A percentile compares a stretch with the other conserved stretches of the same genome.
Conservation (phyloP, 176 grass and related monocot species). For the Aegilops tauschii region DNA sequence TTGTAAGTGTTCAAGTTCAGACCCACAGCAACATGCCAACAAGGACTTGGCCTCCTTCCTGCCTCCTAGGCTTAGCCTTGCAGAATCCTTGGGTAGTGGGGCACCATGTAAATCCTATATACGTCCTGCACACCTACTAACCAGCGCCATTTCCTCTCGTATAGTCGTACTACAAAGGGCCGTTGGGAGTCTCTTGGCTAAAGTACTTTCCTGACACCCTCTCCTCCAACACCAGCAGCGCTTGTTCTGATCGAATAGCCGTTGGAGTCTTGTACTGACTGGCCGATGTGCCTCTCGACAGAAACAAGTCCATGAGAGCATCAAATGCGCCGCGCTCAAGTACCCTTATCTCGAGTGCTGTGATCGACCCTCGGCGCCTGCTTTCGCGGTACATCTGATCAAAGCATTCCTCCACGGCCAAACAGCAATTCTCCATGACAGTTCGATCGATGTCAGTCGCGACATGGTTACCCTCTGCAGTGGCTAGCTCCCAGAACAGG, state of each 20-base stretch:
- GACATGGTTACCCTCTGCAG: not conserved
- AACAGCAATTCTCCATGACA: conserved; percentile 6
- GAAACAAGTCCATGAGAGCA: conserved; percentile 19
- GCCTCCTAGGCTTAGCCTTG: too few relatives aligned
- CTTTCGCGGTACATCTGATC: not conserved
- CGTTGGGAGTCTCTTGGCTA: not conserved
- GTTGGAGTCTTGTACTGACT: conserved; percentile 17
- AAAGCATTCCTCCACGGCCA: not conserved
- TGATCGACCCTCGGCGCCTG: not conserved
- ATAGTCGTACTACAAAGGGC: not conserved
- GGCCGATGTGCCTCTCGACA: conserved; percentile 10
- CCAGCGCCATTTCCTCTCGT: not conserved
- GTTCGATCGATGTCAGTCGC: not conserved
- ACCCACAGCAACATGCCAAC: too few relatives aligned
- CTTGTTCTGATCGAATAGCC: not conserved
- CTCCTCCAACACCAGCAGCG: not conserved
- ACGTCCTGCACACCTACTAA: not conserved
- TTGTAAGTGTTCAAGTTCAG: too few relatives aligned
- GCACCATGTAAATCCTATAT: too few relatives aligned
- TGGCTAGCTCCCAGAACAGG: conserved; percentile 17
- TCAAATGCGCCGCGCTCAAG: not conserved
- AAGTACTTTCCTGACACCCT: conserved; percentile 7
- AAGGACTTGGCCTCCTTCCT: too few relatives aligned
- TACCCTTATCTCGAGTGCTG: conserved; percentile 6
- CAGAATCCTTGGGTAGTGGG: too few relatives aligned